These are phyloP conservation scores for Pyricularia grisea DNA, from an alignment of 2,329 filamentous ascomycete species.

Conservation along the genomic window DNA sequence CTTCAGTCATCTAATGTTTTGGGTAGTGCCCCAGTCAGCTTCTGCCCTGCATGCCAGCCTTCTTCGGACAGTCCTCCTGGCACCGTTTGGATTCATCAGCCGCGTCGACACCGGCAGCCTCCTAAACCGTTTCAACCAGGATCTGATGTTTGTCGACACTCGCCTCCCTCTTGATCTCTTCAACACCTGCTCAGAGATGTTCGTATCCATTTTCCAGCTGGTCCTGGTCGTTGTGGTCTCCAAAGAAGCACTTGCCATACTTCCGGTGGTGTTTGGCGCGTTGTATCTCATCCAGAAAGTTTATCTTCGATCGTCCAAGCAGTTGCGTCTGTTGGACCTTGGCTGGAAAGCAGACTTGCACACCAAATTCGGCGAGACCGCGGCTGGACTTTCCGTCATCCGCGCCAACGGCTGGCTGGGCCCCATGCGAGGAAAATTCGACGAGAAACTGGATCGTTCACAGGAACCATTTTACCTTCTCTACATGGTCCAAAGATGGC, in stretches of 20 bases:
- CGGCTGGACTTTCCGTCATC: conserved; percentile 42
- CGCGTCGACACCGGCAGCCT: conserved; percentile 13
- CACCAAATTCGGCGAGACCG: background rate
- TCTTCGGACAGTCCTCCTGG: conserved; percentile 5
- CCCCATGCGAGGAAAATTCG: conserved; percentile 23
- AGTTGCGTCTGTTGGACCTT: conserved; percentile 50
- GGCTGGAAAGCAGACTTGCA: conserved; percentile 39
- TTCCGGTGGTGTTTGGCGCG: conserved; percentile 33
- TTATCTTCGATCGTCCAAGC: conserved; percentile 51
- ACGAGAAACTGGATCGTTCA: conserved; percentile 41
- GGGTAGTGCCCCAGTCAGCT: background rate
- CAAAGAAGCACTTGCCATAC: background rate
- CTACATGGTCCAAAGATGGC: conserved; percentile 48
- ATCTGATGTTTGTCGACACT: conserved; percentile 13
- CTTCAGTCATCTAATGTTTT: background rate
- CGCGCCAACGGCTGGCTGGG: conserved; percentile 46
- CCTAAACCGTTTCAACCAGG: conserved; percentile 15
- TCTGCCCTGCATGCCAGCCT: background rate
- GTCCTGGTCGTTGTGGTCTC: background rate
- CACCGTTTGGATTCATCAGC: conserved; percentile 11
- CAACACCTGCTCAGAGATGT: conserved; percentile 3
- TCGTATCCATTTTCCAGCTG: conserved; percentile 4
- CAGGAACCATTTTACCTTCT: conserved; percentile 50
- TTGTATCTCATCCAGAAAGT: conserved; percentile 44
- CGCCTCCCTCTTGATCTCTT: conserved; percentile 11